Percentiles rank a stretch among this genome's conserved stretches.
These are phyloP conservation scores for Nemophila menziesii DNA, from an alignment of 257 asterid genomes.

Conservation along the genomic window DNA sequence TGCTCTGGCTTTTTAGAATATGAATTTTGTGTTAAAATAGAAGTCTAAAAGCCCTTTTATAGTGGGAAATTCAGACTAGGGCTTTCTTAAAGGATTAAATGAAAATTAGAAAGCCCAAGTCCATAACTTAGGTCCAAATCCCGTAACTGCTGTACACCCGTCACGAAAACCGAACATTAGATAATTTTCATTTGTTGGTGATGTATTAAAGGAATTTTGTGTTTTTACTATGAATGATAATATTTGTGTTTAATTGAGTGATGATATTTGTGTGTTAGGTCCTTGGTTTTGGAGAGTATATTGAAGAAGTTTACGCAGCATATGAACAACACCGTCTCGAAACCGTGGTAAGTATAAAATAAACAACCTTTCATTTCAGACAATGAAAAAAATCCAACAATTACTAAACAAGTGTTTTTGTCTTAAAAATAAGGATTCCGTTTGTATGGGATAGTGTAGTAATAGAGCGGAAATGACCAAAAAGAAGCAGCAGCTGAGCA, in stretches of 20 bases:
- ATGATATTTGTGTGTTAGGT: slow-evolving; percentile 24
- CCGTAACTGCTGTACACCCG: not conserved
- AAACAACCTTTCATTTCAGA: slow-evolving; percentile 1
- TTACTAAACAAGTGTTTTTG: not conserved
- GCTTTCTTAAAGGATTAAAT: no score
- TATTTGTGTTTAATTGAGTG: not conserved
- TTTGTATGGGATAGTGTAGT: slow-evolving; percentile 59
- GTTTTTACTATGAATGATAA: not conserved
- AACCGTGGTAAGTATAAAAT: slow-evolving; percentile 43
- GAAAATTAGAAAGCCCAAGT: no score
- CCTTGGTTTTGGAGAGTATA: slow-evolving; percentile 90
- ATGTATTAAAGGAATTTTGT: not conserved
- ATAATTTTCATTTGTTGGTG: not conserved
- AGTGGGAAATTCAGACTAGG: no score
- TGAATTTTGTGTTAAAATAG: no score
- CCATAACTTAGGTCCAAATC: no score
- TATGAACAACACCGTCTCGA: slow-evolving; percentile 95
- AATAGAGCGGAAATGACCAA: slow-evolving; percentile 87
- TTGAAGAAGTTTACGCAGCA: slow-evolving; percentile 85
- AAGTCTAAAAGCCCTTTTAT: no score
- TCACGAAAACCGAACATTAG: not conserved
- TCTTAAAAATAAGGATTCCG: slow-evolving; percentile 47
- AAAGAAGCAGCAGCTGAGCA: slow-evolving; percentile 81
- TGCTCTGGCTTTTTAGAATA: no score
- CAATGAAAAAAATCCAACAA: not conserved